These are phyloP conservation scores for Cryphonectria japonica DNA, from an alignment of 2,329 filamentous ascomycete species.

Conservation along the genomic window DNA sequence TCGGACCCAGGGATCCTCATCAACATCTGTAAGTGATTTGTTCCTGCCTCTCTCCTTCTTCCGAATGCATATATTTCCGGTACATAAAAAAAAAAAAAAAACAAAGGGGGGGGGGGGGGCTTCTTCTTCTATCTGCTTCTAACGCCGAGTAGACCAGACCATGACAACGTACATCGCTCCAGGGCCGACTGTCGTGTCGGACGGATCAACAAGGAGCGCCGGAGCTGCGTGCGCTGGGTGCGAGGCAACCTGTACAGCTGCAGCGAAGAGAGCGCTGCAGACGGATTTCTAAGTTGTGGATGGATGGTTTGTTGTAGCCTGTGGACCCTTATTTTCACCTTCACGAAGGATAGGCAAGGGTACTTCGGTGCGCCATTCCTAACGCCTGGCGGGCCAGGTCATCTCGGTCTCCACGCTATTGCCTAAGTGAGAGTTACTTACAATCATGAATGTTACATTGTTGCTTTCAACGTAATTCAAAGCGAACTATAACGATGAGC, in stretches of 20 bases:
- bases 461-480: neutral
- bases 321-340: neutral
- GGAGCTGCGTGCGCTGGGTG: constrained; percentile 47
- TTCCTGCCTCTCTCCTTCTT: neutral
- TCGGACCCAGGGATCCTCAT: constrained; percentile 51
- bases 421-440: neutral
- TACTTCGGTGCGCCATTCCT: neutral
- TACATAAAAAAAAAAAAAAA: too few relatives aligned
- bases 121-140: neutral
- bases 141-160: constrained; percentile 36
- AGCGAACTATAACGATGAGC: too few relatives aligned
- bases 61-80: neutral
- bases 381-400: neutral
- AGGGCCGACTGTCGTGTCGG: constrained; percentile 46
- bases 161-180: constrained; percentile 47
- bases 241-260: constrained; percentile 43
- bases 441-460: neutral
- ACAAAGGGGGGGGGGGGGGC: too few relatives aligned
- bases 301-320: neutral
- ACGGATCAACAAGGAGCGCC: constrained; percentile 46
- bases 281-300: neutral
- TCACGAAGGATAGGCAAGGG: neutral
- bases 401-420: neutral
- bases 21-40: constrained; percentile 43
- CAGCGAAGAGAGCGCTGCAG: constrained; percentile 2